A percentile compares a stretch with the other conserved stretches of the same genome.
Conservation (phyloP, 768 basidiomycete genomes). For the Pulveroboletus sp. region DNA sequence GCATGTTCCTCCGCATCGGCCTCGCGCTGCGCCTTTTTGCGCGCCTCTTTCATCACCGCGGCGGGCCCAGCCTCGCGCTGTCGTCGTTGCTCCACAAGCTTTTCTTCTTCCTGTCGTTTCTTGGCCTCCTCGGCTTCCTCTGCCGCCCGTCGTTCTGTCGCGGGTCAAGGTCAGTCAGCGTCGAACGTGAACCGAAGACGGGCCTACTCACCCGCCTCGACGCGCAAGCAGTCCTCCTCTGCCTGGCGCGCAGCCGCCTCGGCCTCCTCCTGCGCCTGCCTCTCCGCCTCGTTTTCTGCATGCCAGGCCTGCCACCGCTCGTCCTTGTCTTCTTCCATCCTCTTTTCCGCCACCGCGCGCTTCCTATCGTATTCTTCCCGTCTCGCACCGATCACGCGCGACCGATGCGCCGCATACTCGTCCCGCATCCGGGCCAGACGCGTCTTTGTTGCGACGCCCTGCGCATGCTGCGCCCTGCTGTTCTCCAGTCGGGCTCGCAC, state of each 20-base stretch:
- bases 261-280: slow-evolving; percentile 26
- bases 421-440: slow-evolving; percentile 67
- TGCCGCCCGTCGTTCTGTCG: slow-evolving; percentile 49
- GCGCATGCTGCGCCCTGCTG: slow-evolving; percentile 53
- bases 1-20: slow-evolving; percentile 60
- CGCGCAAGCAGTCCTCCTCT: slow-evolving; percentile 42
- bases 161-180: not conserved
- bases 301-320: slow-evolving; percentile 63
- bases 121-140: slow-evolving; percentile 53
- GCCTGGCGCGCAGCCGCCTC: slow-evolving; percentile 15
- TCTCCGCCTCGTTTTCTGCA: slow-evolving; percentile 50
- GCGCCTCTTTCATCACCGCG: slow-evolving; percentile 50
- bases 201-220: slow-evolving; percentile 45
- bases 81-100: slow-evolving; percentile 45
- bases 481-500: slow-evolving; percentile 56
- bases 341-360: slow-evolving; percentile 50
- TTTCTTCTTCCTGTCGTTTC: slow-evolving; percentile 63
- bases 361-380: slow-evolving; percentile 61
- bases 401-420: slow-evolving; percentile 59
- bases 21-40: slow-evolving; percentile 59
- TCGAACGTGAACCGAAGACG: slow-evolving; percentile 10
- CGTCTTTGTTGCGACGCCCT: slow-evolving; percentile 69
- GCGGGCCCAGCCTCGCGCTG: slow-evolving; percentile 50
- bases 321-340: slow-evolving; percentile 82
- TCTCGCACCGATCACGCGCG: slow-evolving; percentile 52